Percentiles rank a stretch among this genome's conserved stretches.
Conservation (phyloP, 1,284 basidiomycete species). For the Laetiporus sulphureus region DNA sequence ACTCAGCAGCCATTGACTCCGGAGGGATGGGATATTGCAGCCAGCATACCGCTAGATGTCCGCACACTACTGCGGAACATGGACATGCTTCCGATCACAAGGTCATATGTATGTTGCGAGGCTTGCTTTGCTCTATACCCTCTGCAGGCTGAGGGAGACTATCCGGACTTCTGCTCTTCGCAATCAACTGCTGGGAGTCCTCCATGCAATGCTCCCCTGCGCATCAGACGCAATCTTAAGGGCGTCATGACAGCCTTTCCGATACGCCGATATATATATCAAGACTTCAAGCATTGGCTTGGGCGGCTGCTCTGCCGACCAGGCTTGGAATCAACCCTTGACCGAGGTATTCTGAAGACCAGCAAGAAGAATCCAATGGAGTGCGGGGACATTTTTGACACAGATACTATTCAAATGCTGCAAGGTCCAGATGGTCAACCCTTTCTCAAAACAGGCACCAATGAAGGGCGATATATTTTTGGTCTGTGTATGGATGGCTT, state of each 20-base stretch:
- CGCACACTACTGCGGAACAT: not conserved
- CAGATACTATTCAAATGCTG: not conserved
- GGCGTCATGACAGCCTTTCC: not conserved
- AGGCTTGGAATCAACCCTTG: slow-evolving; percentile 24
- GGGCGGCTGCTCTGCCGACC: slow-evolving; percentile 17
- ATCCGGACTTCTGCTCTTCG: not conserved
- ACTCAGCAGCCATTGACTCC: too few species aligned
- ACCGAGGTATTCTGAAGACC: slow-evolving; percentile 8
- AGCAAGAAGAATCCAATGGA: not conserved
- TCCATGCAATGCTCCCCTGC: not conserved
- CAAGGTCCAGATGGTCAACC: not conserved
- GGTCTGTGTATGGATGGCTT: slow-evolving; percentile 14
- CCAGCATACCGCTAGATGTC: not conserved
- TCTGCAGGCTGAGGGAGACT: not conserved
- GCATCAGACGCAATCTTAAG: not conserved
- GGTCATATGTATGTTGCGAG: slow-evolving; percentile 1
- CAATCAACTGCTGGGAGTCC: not conserved
- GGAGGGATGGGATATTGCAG: too few species aligned
- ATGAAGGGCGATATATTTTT: slow-evolving; percentile 1
- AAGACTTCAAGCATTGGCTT: slow-evolving; percentile 28
- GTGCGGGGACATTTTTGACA: not conserved
- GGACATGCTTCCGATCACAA: not conserved
- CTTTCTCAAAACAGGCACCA: not conserved
- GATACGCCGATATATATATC: slow-evolving; percentile 4
- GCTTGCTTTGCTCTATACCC: not conserved